These are phyloP conservation scores for Phoma herbarum DNA, from an alignment of 2,329 filamentous ascomycete genomes.

Conservation along the genomic window DNA sequence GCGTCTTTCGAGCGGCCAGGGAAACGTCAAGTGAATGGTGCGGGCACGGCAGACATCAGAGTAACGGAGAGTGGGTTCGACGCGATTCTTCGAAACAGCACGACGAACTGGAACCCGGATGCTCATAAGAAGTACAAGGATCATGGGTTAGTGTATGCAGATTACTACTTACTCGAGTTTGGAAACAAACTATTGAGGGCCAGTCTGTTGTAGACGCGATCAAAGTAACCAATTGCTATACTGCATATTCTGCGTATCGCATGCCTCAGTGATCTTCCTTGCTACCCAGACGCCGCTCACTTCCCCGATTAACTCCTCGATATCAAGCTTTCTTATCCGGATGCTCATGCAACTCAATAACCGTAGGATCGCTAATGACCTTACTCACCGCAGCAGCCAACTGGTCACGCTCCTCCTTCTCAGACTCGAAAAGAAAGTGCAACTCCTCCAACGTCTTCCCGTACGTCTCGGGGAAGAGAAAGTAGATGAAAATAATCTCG, in stretches of 20 bases:
- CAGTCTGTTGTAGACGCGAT: conserved; percentile 35
- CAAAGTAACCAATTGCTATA: too few species aligned
- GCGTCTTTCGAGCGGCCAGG: conserved; percentile 31
- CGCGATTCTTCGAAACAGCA: conserved; percentile 58
- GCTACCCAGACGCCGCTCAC: too few species aligned
- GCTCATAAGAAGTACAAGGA: conserved; percentile 57
- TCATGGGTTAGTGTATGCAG: conserved; percentile 61
- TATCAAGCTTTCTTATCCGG: conserved; percentile 40
- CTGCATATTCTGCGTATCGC: too few species aligned
- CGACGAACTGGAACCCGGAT: conserved; percentile 59
- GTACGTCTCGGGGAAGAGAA: conserved; percentile 47
- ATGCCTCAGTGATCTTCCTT: too few species aligned
- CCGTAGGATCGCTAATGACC: conserved; percentile 27
- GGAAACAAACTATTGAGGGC: conserved; percentile 57
- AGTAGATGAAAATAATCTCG: conserved; percentile 49
- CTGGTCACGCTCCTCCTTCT: conserved; percentile 33
- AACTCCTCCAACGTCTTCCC: conserved; percentile 48
- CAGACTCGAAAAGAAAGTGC: conserved; percentile 45
- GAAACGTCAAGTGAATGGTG: conserved; percentile 28
- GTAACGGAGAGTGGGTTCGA: conserved; percentile 49
- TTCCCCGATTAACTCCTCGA: not conserved
- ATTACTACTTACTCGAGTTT: conserved; percentile 59
- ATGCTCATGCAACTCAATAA: conserved; percentile 36
- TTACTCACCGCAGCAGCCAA: conserved; percentile 37
- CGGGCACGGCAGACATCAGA: conserved; percentile 24